Evolutionary conservation across 345 rosid genomes (phyloP), one percentile per base, ranked within the genome.

Genomic region (Carallia pectinifolia): DNA sequence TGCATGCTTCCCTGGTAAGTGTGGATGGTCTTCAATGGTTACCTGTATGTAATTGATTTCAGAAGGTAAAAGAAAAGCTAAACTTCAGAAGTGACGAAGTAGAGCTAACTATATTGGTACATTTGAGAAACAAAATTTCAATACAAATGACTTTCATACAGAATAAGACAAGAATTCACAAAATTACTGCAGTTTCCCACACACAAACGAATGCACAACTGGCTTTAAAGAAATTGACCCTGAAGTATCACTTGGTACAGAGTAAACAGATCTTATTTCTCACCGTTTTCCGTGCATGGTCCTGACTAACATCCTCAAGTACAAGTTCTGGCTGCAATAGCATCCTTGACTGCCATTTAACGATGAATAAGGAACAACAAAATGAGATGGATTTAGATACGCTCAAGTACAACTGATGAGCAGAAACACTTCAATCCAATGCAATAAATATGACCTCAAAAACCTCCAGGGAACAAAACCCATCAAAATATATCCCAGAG

Each of bases 21-120:
- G 99, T 18, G 99, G 93, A 79, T 96, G 99, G 73, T 90, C 99
- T 82, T 92, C 99, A 74, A 96, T 96, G 16, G 98, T 92, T 34
- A 92, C 98, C 98, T 92, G 86, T 37, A 54, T 48, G 58, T 12
- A 47, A 65, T n/a, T 36, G 37, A 61, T 48, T 53, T 61, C 27
- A 18, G n/a, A 62, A 30, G 34, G n/a, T 1, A 66, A 48, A 58
- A 33, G 4, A 33, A 16, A 68, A 61, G n/a, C 13, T 44, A 7
- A 13, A 47, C 31, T 60, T 56, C 31, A 53, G 44, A 55, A 31
- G 56, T 44, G 50, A 44, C 12, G 50, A 15, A 44, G 16, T 44
- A 12, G 50, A 44, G 3, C 3, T 12, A 3, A 10, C 10, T 33
- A 33, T 33, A 33, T 33, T 23, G 23, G 23, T 23, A 33, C 34